These are phyloP conservation scores for Falciphora oryzae DNA, from an alignment of 2,329 filamentous ascomycete species.

Conservation along the genomic window DNA sequence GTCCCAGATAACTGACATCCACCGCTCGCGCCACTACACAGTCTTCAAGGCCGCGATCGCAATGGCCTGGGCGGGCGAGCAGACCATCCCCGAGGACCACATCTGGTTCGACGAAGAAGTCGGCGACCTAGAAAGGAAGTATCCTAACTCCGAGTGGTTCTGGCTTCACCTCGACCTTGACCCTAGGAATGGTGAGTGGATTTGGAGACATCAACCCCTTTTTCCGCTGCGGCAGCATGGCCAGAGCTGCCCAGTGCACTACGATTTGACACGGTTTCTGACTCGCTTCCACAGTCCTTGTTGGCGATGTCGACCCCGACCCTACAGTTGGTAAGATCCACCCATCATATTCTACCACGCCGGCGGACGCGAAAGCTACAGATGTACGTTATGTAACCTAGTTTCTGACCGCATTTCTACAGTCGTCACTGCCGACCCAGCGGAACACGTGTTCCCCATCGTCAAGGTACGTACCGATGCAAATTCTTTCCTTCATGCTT, in stretches of 20 bases:
- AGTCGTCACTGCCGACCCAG: not conserved
- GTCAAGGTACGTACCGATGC: not conserved
- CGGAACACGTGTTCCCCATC: not conserved
- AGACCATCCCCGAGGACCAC: not conserved
- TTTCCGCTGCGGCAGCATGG: not conserved
- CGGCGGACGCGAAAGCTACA: no score
- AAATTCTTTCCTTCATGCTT: not conserved
- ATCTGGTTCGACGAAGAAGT: not conserved
- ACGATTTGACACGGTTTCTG: not conserved
- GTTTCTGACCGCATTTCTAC: not conserved
- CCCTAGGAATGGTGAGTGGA: not conserved
- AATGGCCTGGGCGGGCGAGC: not conserved
- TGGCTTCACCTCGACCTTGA: conserved; percentile 6
- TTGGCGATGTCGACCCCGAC: not conserved
- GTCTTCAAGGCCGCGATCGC: conserved; percentile 5
- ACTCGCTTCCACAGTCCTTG: not conserved
- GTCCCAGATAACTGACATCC: not conserved
- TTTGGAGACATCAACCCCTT: not conserved
- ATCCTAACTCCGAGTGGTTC: not conserved
- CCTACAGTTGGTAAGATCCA: not conserved
- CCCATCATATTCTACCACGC: not conserved
- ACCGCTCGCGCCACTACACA: not conserved
- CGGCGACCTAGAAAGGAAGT: not conserved
- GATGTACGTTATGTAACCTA: not conserved
- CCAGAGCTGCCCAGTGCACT: not conserved